Evolutionary conservation across 2,329 filamentous ascomycete species (phyloP), one percentile per base, ranked within the genome.

Genomic region (Curvularia sp.): DNA sequence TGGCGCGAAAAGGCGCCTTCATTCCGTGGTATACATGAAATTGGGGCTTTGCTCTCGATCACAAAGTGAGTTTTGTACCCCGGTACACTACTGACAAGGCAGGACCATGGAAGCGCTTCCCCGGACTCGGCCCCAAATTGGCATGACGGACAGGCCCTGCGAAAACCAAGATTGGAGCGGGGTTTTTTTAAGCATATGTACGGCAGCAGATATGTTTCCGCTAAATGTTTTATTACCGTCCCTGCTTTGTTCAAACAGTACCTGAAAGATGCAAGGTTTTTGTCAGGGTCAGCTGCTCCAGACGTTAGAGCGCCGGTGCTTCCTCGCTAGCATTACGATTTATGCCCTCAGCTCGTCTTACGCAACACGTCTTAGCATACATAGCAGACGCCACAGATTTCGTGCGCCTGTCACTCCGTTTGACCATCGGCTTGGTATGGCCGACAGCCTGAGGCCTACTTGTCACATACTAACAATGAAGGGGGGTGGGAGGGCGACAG

Each of bases 201-300:
- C 28, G 26, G 28, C 6, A 31, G 5, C 4, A 22, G 12, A 15
- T 30, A 13, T 31, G 44, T 30, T 31, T 31, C 28, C 3, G 24
- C 28, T 28, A n/a, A 18, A 12, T 54, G 55, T 58, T 54, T 58
- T 46, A 43, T 54, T 58, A 54, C 55, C 20, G 50, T 49, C 30
- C 31, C 55, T 54, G 50, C 20, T 26, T 39, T 18, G 24, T 43
- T 53, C 18, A 24, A 7, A 49, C 13, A 49, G 18, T 38, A 30
- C 41, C 24, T 44, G 42, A 38, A 38, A 31, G 48, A 39, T 42
- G 38, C 18, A 41, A 48, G 41, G 33, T 31, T 49, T 26, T 44
- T 28, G 15, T 44, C 30, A 18, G 46, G 38, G 44, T 58, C 44
- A 58, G 50, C 50, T 49, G 55, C 55, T 58, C 44, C 38, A n/a